Base-by-base conservation (phyloP, 441 rosid genomes). In the Gossypium armourianum region DNA sequence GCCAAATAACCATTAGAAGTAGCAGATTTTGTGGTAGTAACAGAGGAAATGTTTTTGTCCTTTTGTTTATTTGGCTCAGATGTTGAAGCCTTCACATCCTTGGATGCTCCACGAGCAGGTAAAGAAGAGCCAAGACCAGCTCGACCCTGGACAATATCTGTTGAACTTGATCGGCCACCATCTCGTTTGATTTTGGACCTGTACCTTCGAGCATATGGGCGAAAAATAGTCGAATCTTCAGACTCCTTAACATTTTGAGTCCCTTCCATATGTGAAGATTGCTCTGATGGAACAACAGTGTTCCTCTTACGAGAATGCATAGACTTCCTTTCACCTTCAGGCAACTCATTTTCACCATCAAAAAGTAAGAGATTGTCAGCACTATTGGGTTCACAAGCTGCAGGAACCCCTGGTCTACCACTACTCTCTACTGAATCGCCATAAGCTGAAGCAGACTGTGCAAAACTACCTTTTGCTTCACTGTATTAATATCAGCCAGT, bases 341-440 rank as follows among this genome's bases (percentile, higher is more conserved):
- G 87, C 69, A 83, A 74, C 80, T 86, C 92, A 78, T 82, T 86
- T 77, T 86, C 96, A 76, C 90, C 93, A 79, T 85, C 88, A 85
- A 93, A 90, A 71, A 85, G 89, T 76, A 87, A 76, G 59, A 84
- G 88, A 82, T 93, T 91, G 78, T 90, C 99, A 29, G 97, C 96
- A 69, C 87, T 90, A 80, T 90, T 90, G 74, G 91, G 94, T 83
- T 91, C 99, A 77, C 90, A 87, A 62, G 78, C 61, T 65, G 85
- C 71, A 75, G 86, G 86, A 72, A 83, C 83, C 73, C 86, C 87
- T 3, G 89, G 98, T 81, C 93, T 87, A 72, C 93, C 99, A 81
- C 94, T 90, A 90, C 97, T 93, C 78, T 91, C 99, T 58, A 90
- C 92, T 76, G 98, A 96, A 80, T 90, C 98, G 26, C 94, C 97